These are phyloP conservation scores for Populus hybrid DNA, from an alignment of 441 rosid species.

Conservation along the genomic window DNA sequence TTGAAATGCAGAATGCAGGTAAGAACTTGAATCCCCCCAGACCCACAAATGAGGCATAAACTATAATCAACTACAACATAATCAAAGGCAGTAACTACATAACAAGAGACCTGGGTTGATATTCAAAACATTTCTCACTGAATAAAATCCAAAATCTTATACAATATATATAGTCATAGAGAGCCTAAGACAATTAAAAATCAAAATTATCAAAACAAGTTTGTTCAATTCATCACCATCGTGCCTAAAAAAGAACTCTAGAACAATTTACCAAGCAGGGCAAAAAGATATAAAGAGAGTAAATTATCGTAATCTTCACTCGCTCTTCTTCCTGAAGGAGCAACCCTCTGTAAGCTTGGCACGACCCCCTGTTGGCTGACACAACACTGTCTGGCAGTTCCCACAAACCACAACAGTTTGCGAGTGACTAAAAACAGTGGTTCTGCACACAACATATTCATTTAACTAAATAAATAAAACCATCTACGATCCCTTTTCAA, in stretches of 20 bases:
- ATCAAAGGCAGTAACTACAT: background rate
- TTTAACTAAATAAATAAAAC: background rate
- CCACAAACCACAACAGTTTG: constrained; percentile 83
- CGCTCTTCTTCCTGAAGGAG: constrained; percentile 81
- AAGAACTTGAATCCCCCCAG: too few relatives aligned
- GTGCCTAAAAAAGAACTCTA: background rate
- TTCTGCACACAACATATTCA: constrained; percentile 31
- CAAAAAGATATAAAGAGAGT: background rate
- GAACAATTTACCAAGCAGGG: background rate
- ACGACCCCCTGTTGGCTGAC: constrained; percentile 85
- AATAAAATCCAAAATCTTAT: background rate
- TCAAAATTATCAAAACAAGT: background rate
- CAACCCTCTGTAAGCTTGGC: constrained; percentile 79
- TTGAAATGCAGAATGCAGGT: background rate
- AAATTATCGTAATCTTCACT: constrained; percentile 21
- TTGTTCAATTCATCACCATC: background rate
- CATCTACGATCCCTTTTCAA: background rate
- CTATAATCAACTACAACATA: background rate
- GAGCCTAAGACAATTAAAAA: background rate
- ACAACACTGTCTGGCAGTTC: constrained; percentile 74
- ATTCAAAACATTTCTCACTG: background rate
- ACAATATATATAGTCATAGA: background rate
- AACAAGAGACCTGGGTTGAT: background rate
- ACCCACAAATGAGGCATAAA: background rate
- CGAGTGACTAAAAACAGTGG: constrained; percentile 81